phyloP scores from a whole-genome alignment of 768 basidiomycete genomes.

The Leccinum imitatum region DNA sequence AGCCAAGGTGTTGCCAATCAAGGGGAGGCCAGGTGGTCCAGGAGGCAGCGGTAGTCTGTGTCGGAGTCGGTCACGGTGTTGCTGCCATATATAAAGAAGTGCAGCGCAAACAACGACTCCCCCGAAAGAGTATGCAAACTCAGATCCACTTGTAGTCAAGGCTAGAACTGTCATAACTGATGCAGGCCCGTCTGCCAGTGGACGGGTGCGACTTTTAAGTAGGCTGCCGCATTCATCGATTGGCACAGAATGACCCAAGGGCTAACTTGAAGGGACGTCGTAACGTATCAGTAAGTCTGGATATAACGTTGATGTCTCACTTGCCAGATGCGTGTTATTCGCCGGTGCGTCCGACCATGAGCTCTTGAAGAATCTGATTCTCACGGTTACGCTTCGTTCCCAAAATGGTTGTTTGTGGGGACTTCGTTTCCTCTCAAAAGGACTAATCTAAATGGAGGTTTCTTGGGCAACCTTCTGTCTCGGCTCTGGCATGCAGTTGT shows the following conservation, averaged over 20 bases:
- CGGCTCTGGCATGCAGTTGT: not conserved
- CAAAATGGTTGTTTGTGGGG: too few relatives aligned
- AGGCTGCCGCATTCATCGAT: not conserved
- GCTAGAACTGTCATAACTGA: not conserved
- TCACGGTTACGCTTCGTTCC: not conserved
- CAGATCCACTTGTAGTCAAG: slow-evolving; percentile 1
- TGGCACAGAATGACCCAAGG: not conserved
- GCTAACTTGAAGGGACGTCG: not conserved
- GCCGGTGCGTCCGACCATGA: too few relatives aligned
- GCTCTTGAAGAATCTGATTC: not conserved
- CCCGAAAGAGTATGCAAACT: slow-evolving; percentile 5
- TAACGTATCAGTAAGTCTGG: not conserved
- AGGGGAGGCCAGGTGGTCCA: slow-evolving; percentile 49
- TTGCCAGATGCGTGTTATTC: not conserved
- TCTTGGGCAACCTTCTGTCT: too few relatives aligned
- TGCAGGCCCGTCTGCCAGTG: not conserved
- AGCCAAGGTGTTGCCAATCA: slow-evolving; percentile 26
- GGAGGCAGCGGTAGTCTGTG: slow-evolving; percentile 40
- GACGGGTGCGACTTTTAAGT: not conserved
- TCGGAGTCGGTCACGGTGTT: slow-evolving; percentile 2
- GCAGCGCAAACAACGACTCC: slow-evolving; percentile 4
- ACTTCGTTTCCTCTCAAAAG: too few relatives aligned
- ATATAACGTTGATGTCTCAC: not conserved
- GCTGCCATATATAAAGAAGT: slow-evolving; percentile 17
- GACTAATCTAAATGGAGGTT: not conserved